Percentiles rank a stretch among this genome's conserved stretches.
These are phyloP conservation scores for Micractinium sp. DNA, from an alignment of 139 green algal species.

Conservation along the genomic window DNA sequence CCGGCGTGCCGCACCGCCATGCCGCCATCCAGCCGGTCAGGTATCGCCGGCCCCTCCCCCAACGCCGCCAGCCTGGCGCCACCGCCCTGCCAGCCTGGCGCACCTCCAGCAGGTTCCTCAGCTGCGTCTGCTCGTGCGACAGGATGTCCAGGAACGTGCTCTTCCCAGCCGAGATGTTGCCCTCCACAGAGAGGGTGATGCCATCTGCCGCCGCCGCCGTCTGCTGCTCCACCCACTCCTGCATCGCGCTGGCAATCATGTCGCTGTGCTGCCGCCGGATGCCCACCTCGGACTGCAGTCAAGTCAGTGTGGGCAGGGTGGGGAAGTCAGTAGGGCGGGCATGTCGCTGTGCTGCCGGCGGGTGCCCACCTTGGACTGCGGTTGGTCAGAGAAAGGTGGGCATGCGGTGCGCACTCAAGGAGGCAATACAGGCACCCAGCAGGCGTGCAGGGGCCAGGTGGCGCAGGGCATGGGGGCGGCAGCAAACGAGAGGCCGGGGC, in stretches of 20 bases:
- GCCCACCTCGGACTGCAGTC: slow-evolving; percentile 49
- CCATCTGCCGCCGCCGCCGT: neutral
- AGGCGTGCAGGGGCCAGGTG: too few species aligned
- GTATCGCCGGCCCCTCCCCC: neutral
- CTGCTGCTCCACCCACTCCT: slow-evolving; percentile 28
- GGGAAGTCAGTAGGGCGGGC: neutral
- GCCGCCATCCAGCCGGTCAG: too few species aligned
- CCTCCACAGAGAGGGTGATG: slow-evolving; percentile 95
- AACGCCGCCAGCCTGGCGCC: neutral
- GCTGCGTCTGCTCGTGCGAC: slow-evolving; percentile 25
- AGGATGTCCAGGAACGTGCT: slow-evolving; percentile 89
- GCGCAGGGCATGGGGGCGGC: too few species aligned
- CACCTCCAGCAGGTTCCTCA: slow-evolving; percentile 69
- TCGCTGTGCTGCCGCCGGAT: slow-evolving; percentile 43
- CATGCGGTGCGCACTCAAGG: neutral
- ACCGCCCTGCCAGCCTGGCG: neutral
- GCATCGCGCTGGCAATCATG: slow-evolving; percentile 49
- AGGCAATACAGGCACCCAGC: too few species aligned
- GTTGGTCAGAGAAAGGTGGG: too few species aligned
- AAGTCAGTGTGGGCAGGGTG: neutral
- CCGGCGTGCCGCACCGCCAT: too few species aligned
- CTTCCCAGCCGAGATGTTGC: slow-evolving; percentile 97
- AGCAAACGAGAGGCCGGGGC: too few species aligned
- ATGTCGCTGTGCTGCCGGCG: neutral
- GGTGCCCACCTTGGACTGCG: neutral